A percentile compares a stretch with the other conserved stretches of the same genome.
Evolutionary conservation across 192 early-diverging fungal species (phyloP).

Genomic region (Linnemannia zychae): DNA sequence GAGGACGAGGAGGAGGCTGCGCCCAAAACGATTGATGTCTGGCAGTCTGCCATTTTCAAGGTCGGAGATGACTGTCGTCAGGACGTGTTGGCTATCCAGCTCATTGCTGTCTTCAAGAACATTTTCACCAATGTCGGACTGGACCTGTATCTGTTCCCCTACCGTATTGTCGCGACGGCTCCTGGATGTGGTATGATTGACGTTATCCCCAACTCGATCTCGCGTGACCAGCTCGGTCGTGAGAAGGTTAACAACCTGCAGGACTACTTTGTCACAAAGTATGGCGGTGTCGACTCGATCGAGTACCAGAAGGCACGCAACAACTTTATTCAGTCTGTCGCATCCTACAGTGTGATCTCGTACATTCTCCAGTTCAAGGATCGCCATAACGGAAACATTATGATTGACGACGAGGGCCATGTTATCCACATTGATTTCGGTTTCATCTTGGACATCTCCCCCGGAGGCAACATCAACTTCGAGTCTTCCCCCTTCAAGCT

Average conservation of each 20-base stretch:
- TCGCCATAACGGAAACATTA: conserved; percentile 99
- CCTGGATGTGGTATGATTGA: conserved; percentile 99
- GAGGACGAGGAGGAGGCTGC: conserved; percentile 49
- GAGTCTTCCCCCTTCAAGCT: conserved; percentile 98
- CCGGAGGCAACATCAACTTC: conserved; percentile 92
- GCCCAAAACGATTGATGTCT: conserved; percentile 66
- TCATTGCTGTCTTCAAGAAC: conserved; percentile 98
- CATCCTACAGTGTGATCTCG: conserved; percentile 95
- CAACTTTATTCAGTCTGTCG: conserved; percentile 95
- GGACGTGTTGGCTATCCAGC: conserved; percentile 96
- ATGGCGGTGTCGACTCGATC: conserved; percentile 90
- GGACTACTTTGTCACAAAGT: conserved; percentile 95
- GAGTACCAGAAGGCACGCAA: conserved; percentile 85
- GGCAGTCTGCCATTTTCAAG: conserved; percentile 98
- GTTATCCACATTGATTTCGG: conserved; percentile 99
- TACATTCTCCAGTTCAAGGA: conserved; percentile 99
- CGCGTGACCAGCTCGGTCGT: conserved; percentile 96
- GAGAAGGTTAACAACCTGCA: conserved; percentile 98
- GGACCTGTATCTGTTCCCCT: conserved; percentile 97
- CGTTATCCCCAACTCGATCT: conserved; percentile 96
- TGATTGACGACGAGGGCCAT: conserved; percentile 97
- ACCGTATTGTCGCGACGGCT: conserved; percentile 96
- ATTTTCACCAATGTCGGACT: conserved; percentile 92
- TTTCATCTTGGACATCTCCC: conserved; percentile 98
- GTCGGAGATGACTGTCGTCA: conserved; percentile 99